Evolutionary conservation across 2,329 filamentous ascomycete genomes (phyloP).

Genomic region (Fusarium newnesense): DNA sequence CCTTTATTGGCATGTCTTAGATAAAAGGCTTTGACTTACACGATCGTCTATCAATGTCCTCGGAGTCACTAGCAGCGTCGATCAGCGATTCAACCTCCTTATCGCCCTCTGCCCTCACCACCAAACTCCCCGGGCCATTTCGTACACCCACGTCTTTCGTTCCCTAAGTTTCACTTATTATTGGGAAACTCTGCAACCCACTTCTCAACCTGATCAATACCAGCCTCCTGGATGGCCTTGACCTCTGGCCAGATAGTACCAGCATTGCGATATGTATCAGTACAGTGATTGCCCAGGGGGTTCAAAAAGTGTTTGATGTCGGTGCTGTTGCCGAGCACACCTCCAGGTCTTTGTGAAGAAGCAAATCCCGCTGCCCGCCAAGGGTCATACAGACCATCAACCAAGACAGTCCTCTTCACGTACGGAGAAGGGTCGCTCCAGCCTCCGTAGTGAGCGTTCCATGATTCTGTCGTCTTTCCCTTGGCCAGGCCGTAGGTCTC

Average conservation of each 20-base stretch:
- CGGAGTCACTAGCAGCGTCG: neutral
- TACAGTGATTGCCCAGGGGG: neutral
- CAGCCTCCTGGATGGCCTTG: slow-evolving; percentile 3
- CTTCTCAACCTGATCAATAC: neutral
- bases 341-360: slow-evolving; percentile 1
- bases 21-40: neutral
- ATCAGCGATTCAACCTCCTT: neutral
- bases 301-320: slow-evolving; percentile 2
- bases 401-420: slow-evolving; percentile 1
- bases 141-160: neutral
- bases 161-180: neutral
- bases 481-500: neutral
- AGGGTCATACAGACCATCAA: neutral
- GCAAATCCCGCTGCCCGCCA: neutral
- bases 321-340: slow-evolving; percentile 1
- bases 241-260: slow-evolving; percentile 5
- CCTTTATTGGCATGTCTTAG: slow-evolving; percentile 2
- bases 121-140: neutral
- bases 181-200: neutral
- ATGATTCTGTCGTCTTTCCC: neutral
- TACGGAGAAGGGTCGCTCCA: slow-evolving; percentile 1
- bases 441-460: slow-evolving; percentile 1
- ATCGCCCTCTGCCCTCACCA: neutral
- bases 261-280: neutral
- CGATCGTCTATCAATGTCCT: neutral